Percentiles rank a stretch among this genome's conserved stretches.
Evolutionary conservation across 2,329 filamentous ascomycete genomes (phyloP).

Genomic region (Fusarium sp.): DNA sequence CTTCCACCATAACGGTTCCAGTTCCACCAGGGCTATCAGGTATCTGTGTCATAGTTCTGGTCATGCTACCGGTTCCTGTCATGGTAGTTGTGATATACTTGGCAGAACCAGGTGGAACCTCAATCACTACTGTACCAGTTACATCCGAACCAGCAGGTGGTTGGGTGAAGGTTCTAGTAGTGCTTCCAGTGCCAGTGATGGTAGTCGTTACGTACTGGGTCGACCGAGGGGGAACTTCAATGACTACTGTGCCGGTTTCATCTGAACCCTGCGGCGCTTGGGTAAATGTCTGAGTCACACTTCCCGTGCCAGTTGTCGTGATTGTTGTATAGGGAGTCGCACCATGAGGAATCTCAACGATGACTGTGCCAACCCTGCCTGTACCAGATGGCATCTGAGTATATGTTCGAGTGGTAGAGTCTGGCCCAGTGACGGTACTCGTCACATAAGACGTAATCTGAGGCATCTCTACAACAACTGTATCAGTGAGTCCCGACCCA

Average conservation of each 20-base stretch:
- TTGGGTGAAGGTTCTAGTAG: not conserved
- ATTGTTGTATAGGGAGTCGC: not conserved
- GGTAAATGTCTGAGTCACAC: not conserved
- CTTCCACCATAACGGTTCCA: not conserved
- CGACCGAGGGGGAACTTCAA: not conserved
- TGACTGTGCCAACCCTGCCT: not conserved
- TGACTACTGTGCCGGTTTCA: not conserved
- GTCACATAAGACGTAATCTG: not conserved
- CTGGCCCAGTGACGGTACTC: not conserved
- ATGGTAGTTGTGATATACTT: too few species aligned
- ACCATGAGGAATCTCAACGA: not conserved
- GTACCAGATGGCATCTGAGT: not conserved
- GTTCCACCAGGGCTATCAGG: too few species aligned
- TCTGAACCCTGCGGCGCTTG: not conserved
- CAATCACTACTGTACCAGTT: not conserved
- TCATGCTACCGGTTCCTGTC: too few species aligned
- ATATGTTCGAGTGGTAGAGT: not conserved
- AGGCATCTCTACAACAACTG: constrained; percentile 1
- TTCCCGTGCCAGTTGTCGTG: not conserved
- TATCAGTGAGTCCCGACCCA: not conserved
- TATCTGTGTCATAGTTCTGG: too few species aligned
- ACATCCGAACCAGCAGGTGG: not conserved
- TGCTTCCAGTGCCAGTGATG: not conserved
- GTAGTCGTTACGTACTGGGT: not conserved
- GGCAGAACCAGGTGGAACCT: not conserved